A percentile compares a stretch with the other conserved stretches of the same genome.
Conservation (phyloP, 768 basidiomycete species). For the Mycena alexandri region DNA sequence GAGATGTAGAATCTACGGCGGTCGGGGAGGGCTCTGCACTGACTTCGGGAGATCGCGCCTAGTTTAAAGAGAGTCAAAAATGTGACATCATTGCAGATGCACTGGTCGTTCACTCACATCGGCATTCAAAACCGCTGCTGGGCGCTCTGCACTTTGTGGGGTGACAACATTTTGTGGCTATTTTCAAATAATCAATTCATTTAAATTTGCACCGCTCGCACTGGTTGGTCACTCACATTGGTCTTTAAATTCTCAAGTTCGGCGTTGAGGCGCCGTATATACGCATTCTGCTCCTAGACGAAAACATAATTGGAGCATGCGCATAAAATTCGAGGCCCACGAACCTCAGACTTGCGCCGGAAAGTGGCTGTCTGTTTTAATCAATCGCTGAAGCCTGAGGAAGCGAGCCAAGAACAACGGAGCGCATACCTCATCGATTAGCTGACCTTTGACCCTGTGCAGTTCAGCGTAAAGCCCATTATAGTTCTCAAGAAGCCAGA, state of each 20-base stretch:
- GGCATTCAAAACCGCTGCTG: too few relatives aligned
- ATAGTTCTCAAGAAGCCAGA: not conserved
- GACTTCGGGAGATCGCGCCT: too few relatives aligned
- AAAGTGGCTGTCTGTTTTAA: not conserved
- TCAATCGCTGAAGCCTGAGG: not conserved
- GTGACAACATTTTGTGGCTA: too few relatives aligned
- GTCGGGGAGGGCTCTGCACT: too few relatives aligned
- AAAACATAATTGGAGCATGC: not conserved
- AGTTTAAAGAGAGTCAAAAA: too few relatives aligned
- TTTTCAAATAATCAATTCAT: too few relatives aligned
- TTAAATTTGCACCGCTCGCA: too few relatives aligned
- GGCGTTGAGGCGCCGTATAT: not conserved
- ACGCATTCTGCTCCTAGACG: conserved; percentile 11
- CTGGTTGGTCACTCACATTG: conserved; percentile 2
- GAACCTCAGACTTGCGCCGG: not conserved
- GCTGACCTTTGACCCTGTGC: not conserved
- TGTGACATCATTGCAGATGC: too few relatives aligned
- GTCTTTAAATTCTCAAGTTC: conserved; percentile 1
- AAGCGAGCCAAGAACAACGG: not conserved
- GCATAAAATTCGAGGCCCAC: not conserved
- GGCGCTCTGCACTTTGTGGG: too few relatives aligned
- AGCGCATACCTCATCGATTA: conserved; percentile 1
- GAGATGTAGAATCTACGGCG: too few relatives aligned
- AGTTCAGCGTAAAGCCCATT: not conserved
- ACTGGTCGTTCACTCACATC: too few relatives aligned